Conservation (phyloP, 345 rosid species). For the Pugionium cornutum region DNA sequence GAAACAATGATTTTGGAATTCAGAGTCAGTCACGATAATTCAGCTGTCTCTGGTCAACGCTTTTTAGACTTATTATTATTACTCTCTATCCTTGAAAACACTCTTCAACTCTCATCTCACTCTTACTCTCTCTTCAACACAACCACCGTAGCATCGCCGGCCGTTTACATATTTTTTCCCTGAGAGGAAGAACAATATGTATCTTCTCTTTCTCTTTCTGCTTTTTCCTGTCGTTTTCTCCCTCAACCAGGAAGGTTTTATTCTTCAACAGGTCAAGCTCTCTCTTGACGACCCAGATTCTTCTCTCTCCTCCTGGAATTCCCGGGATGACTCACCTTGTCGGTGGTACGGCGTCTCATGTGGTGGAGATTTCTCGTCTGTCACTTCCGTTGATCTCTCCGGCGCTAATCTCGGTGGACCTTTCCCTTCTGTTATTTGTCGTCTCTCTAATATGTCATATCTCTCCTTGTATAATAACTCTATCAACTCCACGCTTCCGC, state of each 20-base stretch:
- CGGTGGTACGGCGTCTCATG: constrained; percentile 62
- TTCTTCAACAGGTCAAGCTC: constrained; percentile 51
- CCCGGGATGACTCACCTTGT: constrained; percentile 54
- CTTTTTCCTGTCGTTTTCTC: constrained; percentile 35
- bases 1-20: constrained; percentile 31
- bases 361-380: constrained; percentile 45
- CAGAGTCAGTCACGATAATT: constrained; percentile 30
- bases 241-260: constrained; percentile 68
- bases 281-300: constrained; percentile 61
- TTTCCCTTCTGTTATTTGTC: constrained; percentile 74
- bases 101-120: constrained; percentile 11
- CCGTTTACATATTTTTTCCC: no score
- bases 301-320: constrained; percentile 60
- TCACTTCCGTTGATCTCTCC: constrained; percentile 70
- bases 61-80: constrained; percentile 24
- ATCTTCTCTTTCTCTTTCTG: constrained; percentile 39
- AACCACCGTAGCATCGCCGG: constrained; percentile 31
- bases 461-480: constrained; percentile 63
- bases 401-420: constrained; percentile 59
- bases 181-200: constrained; percentile 16
- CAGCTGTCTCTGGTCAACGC: constrained; percentile 35
- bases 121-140: constrained; percentile 6
- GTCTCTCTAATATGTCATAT: constrained; percentile 55
- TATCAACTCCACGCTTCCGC: constrained; percentile 65
- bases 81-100: constrained; percentile 1